A percentile compares a stretch with the other conserved stretches of the same genome.
Conservation (phyloP, 495 filamentous ascomycete species). For the Aspergillus sclerotioniger region DNA sequence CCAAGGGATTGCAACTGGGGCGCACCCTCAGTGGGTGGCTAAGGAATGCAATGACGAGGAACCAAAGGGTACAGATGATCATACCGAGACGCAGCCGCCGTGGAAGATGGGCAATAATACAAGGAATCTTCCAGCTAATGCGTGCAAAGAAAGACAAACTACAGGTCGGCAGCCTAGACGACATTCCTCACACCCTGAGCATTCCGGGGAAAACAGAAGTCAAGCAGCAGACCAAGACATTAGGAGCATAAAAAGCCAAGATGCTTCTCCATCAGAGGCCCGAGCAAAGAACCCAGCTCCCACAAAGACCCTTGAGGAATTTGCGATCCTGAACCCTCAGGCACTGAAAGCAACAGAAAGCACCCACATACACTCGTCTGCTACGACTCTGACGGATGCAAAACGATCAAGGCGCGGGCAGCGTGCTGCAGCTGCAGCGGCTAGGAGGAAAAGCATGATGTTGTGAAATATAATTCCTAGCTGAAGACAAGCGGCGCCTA, state of each 20-base stretch:
- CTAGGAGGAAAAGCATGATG: constrained; percentile 54
- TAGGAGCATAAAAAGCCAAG: constrained; percentile 8
- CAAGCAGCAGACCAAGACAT: constrained; percentile 10
- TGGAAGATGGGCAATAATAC: background rate
- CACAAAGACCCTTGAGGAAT: background rate
- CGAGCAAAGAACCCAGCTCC: background rate
- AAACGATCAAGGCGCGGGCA: constrained; percentile 28
- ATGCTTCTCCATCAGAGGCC: background rate
- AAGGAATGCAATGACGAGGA: background rate
- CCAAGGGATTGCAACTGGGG: background rate
- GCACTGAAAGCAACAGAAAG: background rate
- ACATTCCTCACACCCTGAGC: constrained; percentile 39
- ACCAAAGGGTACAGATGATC: background rate
- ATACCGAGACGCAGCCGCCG: background rate
- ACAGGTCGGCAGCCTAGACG: constrained; percentile 32
- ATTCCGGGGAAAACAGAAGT: constrained; percentile 7
- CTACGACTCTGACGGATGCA: constrained; percentile 11
- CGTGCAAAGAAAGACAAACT: constrained; percentile 12
- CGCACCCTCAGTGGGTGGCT: background rate
- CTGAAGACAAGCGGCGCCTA: background rate
- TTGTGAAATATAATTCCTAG: constrained; percentile 27
- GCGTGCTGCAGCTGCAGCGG: constrained; percentile 37
- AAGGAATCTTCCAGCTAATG: background rate
- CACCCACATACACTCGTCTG: background rate
- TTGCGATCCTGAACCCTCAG: background rate